Conservation (phyloP, 257 asterid species). For the Haberlea rhodopensis region DNA sequence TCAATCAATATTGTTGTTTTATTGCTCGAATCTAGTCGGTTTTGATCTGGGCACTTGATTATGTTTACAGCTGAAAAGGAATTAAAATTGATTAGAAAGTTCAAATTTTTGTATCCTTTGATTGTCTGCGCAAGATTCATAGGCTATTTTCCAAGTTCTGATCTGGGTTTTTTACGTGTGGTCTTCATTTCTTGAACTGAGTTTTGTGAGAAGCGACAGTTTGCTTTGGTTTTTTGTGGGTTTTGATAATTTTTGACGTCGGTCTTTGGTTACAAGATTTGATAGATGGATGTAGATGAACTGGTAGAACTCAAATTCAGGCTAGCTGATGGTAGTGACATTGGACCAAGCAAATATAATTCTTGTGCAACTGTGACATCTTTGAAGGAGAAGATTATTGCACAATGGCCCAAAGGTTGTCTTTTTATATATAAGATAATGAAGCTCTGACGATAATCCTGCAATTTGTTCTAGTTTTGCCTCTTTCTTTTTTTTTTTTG, state of each 20-base stretch:
- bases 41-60: constrained; percentile 43
- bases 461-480: neutral
- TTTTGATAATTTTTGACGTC: constrained; percentile 35
- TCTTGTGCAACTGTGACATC: constrained; percentile 64
- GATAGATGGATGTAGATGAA: constrained; percentile 75
- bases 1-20: neutral
- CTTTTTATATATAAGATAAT: neutral
- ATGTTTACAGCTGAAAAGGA: constrained; percentile 22
- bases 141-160: constrained; percentile 18
- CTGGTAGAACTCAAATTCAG: constrained; percentile 85
- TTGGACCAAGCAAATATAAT: constrained; percentile 81
- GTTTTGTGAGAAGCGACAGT: neutral
- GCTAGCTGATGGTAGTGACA: constrained; percentile 93
- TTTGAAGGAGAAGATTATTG: constrained; percentile 84
- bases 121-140: constrained; percentile 9
- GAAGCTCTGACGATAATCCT: neutral
- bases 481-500: too few species aligned
- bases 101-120: constrained; percentile 16
- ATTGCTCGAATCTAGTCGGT: constrained; percentile 23
- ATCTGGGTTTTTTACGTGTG: constrained; percentile 29
- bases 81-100: constrained; percentile 22
- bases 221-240: constrained; percentile 36
- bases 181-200: constrained; percentile 3
- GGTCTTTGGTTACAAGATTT: constrained; percentile 23
- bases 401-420: constrained; percentile 91